A percentile compares a stretch with the other conserved stretches of the same genome.
These are phyloP conservation scores for Globisporangium paroecandrum DNA, from an alignment of 352 stramenopile species.

Conservation along the genomic window DNA sequence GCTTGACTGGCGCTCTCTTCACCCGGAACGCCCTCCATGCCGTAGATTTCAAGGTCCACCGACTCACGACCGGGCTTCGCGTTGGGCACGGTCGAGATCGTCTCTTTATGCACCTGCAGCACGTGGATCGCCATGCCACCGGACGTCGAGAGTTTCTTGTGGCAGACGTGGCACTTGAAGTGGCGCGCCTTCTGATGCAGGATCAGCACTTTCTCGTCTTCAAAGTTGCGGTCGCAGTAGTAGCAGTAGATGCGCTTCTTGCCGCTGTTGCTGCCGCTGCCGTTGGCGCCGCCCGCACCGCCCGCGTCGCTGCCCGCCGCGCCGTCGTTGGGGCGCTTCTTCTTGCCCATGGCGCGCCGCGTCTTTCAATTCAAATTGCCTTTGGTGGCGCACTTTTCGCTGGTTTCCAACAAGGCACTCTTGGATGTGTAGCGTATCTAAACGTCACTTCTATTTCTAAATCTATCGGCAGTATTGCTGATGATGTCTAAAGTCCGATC, in stretches of 20 bases:
- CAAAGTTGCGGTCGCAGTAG: conserved; percentile 91
- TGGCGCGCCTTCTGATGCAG: conserved; percentile 92
- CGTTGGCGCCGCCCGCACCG: conserved; percentile 6
- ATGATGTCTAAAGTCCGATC: not conserved
- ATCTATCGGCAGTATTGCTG: not conserved
- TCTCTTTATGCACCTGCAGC: conserved; percentile 88
- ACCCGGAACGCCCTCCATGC: conserved; percentile 84
- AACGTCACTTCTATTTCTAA: conserved; percentile 3
- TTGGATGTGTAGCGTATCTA: not conserved
- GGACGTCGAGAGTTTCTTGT: conserved; percentile 90
- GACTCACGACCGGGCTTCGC: conserved; percentile 81
- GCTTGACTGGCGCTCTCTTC: conserved; percentile 22
- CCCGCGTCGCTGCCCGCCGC: conserved; percentile 7
- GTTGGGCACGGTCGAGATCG: conserved; percentile 76
- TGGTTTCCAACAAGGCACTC: conserved; percentile 2
- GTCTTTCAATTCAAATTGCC: conserved; percentile 12
- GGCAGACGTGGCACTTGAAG: conserved; percentile 89
- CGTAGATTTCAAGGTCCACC: conserved; percentile 85
- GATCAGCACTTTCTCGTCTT: conserved; percentile 91
- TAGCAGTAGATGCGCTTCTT: conserved; percentile 87
- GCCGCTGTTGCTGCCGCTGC: conserved; percentile 30
- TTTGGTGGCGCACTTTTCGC: not conserved
- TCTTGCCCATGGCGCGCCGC: conserved; percentile 61
- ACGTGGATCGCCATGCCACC: conserved; percentile 88
- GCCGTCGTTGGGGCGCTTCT: conserved; percentile 76